phyloP scores from a whole-genome alignment of 148 eudicot species.

The Silene conica region DNA sequence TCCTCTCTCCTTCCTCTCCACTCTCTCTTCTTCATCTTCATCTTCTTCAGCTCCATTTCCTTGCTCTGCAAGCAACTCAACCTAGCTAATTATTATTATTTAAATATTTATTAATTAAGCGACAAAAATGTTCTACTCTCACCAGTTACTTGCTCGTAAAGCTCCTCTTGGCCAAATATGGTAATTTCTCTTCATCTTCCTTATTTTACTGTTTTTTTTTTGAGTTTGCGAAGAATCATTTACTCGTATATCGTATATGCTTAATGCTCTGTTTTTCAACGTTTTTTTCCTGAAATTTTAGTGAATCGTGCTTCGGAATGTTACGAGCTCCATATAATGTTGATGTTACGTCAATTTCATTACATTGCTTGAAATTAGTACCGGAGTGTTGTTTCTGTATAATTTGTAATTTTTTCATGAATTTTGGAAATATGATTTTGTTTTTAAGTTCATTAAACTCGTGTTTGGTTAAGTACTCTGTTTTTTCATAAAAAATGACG shows the following conservation, averaged over 20 bases:
- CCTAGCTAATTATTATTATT: background rate
- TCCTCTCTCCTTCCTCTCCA: too few species aligned
- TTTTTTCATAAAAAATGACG: too few species aligned
- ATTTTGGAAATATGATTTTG: too few species aligned
- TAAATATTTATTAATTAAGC: background rate
- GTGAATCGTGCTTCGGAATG: background rate
- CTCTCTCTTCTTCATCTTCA: background rate
- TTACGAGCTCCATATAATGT: background rate
- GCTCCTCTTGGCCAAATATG: constrained; percentile 95
- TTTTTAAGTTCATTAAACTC: too few species aligned
- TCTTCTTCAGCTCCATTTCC: background rate
- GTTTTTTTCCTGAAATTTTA: background rate
- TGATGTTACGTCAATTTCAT: too few species aligned
- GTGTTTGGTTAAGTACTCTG: too few species aligned
- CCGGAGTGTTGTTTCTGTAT: too few species aligned
- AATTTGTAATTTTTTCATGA: too few species aligned
- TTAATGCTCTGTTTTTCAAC: background rate
- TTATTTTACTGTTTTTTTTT: background rate
- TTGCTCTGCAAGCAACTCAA: background rate
- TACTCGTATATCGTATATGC: background rate
- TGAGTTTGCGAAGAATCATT: background rate
- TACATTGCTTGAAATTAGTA: too few species aligned
- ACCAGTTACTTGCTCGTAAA: constrained; percentile 77
- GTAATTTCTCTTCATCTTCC: constrained; percentile 24
- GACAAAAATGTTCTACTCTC: constrained; percentile 72